phyloP scores from a whole-genome alignment of 345 rosid species.

The Moringa oleifera region DNA sequence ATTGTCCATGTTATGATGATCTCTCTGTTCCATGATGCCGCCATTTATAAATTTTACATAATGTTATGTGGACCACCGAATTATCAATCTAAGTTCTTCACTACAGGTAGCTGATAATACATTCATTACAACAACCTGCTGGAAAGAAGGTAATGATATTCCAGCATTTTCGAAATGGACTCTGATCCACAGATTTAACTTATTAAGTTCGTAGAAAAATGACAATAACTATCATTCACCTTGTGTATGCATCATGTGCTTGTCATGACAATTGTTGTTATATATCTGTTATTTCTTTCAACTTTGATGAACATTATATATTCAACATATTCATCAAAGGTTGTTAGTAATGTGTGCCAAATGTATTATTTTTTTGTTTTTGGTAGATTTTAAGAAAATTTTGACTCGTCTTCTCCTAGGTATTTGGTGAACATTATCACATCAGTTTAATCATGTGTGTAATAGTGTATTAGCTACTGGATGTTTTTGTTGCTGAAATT shows the following conservation, averaged over 20 bases:
- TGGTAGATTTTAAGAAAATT: too few relatives aligned
- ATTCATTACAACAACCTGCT: slow-evolving; percentile 95
- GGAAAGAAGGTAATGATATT: slow-evolving; percentile 62
- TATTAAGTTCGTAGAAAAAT: neutral
- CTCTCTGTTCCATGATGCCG: neutral
- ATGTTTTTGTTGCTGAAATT: too few relatives aligned
- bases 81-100: slow-evolving; percentile 14
- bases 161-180: neutral
- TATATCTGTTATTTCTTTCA: neutral
- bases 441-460: too few relatives aligned
- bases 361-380: too few relatives aligned
- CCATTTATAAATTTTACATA: slow-evolving; percentile 1
- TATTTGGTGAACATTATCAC: too few relatives aligned
- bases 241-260: too few relatives aligned
- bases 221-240: too few relatives aligned
- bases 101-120: slow-evolving; percentile 90
- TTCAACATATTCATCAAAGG: too few relatives aligned
- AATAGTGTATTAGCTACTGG: too few relatives aligned
- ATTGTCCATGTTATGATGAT: neutral
- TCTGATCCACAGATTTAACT: slow-evolving; percentile 3
- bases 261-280: neutral
- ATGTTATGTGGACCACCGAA: neutral
- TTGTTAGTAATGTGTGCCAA: too few relatives aligned
- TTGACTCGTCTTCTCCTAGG: too few relatives aligned
- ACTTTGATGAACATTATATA: too few relatives aligned